Conservation (phyloP, 129 eudicot species). For the Gnaphalium uliginosum region DNA sequence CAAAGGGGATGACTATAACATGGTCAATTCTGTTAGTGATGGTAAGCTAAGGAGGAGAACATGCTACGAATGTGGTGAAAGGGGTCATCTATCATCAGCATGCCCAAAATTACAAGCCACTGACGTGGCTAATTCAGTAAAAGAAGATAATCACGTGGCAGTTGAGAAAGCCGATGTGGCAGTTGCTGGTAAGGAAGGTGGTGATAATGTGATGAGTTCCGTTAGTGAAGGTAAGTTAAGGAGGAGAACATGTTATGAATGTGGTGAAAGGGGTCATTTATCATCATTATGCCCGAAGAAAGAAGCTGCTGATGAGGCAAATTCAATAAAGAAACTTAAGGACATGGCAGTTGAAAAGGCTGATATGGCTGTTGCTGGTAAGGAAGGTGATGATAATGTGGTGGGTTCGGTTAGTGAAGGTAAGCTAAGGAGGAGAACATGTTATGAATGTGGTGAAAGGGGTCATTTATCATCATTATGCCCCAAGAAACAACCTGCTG, state of each 20-base stretch:
- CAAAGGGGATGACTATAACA: conserved; percentile 19
- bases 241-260: conserved; percentile 56
- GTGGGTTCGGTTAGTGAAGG: conserved; percentile 32
- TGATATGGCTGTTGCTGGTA: conserved; percentile 16
- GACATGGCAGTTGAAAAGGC: conserved; percentile 13
- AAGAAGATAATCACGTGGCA: conserved; percentile 4
- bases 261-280: conserved; percentile 59
- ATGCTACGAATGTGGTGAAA: conserved; percentile 69
- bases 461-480: conserved; percentile 41
- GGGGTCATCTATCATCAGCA: conserved; percentile 60
- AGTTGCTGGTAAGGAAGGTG: conserved; percentile 16
- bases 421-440: conserved; percentile 54
- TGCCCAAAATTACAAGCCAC: conserved; percentile 55
- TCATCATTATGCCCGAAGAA: conserved; percentile 39
- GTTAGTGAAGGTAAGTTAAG: conserved; percentile 50
- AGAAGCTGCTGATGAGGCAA: conserved; percentile 36
- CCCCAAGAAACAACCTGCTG: conserved; percentile 31
- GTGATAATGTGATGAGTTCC: conserved; percentile 9
- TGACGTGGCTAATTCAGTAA: conserved; percentile 31
- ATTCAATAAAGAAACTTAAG: conserved; percentile 5
- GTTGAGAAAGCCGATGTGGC: conserved; percentile 23
- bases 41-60: conserved; percentile 53
- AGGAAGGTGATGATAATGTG: conserved; percentile 15
- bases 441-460: conserved; percentile 65
- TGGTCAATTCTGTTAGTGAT: conserved; percentile 20